Base-by-base conservation (phyloP, 345 rosid genomes). In the Camelina hispida region DNA sequence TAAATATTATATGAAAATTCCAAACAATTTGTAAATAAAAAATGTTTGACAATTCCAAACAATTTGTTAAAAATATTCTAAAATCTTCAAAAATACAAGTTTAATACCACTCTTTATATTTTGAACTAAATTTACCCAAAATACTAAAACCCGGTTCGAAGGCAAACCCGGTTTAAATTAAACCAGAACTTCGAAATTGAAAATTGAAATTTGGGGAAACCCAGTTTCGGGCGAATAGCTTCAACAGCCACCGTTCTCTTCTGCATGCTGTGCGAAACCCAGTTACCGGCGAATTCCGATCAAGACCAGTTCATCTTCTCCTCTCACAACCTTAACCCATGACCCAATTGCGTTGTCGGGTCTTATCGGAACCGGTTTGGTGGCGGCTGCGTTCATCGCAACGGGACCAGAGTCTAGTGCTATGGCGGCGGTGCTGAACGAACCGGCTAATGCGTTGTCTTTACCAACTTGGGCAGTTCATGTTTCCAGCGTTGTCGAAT, bases 391-490 rank as follows among this genome's bases (percentile, higher is more conserved):
- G 37, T 73, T 73, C 38, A 1, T 73, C 44, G 30, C 80, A 22
- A 75, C 69, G 11, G 87, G 73, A 35, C 83, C 88, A 16, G 77
- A 32, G 32, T 0, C 23, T 43, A 60, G 37, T 2, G 81, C 81
- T 40, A 82, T 88, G 28, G 86, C 86, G 23, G 93, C 94, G 4
- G 83, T 88, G 64, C 81, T 89, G 54, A 84, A 71, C 55, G 99
- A 94, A 68, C 97, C 99, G 4, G 82, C 92, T 78, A 87, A 91
- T 68, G 97, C 97, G 7, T 77, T 95, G 54, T 95, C 97, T 75
- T 80, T 90, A 81, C 98, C 98, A 44, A 90, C 97, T 28, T 94
- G 98, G 97, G 89, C 91, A 1, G 72, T 90, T n/a, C 97, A 94
- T 50, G 92, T 90, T 30, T 94, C 97, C 66, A 90, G 98, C 79